These are phyloP conservation scores for Ophiostoma sp. DNA, from an alignment of 2,329 filamentous ascomycete species.

Conservation along the genomic window DNA sequence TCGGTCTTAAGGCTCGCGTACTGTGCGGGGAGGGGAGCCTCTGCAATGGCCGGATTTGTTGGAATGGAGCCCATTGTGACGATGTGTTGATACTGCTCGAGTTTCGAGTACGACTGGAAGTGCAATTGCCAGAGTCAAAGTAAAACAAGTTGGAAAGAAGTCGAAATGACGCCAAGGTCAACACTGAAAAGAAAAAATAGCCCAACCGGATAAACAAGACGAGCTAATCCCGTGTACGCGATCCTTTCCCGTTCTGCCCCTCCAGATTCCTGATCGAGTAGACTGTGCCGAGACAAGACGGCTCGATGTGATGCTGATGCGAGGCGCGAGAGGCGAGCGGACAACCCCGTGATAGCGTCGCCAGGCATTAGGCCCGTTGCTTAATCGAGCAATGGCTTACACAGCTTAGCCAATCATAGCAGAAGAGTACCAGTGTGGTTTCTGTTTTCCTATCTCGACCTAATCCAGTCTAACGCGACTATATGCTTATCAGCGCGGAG, in stretches of 20 bases:
- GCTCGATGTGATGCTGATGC: neutral
- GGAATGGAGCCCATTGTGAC: slow-evolving; percentile 22
- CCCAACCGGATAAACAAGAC: neutral
- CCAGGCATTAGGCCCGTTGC: neutral
- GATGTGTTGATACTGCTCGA: neutral
- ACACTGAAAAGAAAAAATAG: neutral
- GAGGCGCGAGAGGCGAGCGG: neutral
- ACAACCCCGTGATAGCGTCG: slow-evolving; percentile 2
- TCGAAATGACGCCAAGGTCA: neutral
- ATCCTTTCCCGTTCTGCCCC: neutral
- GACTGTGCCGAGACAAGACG: slow-evolving; percentile 1
- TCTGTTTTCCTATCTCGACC: neutral
- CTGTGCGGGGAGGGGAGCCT: slow-evolving; percentile 4
- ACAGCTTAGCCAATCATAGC: neutral
- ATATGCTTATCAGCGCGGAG: slow-evolving; percentile 2
- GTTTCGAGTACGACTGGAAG: neutral
- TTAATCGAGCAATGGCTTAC: neutral
- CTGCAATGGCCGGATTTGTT: neutral
- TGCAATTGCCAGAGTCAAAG: neutral
- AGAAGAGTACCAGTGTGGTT: neutral
- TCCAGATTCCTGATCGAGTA: neutral
- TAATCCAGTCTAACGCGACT: neutral
- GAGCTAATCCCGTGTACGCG: neutral
- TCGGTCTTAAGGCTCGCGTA: slow-evolving; percentile 21
- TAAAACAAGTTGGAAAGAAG: neutral